Percentiles rank a stretch among this genome's conserved stretches.
phyloP scores from a whole-genome alignment of 1,284 basidiomycete species.

The Schizophyllum commune region DNA sequence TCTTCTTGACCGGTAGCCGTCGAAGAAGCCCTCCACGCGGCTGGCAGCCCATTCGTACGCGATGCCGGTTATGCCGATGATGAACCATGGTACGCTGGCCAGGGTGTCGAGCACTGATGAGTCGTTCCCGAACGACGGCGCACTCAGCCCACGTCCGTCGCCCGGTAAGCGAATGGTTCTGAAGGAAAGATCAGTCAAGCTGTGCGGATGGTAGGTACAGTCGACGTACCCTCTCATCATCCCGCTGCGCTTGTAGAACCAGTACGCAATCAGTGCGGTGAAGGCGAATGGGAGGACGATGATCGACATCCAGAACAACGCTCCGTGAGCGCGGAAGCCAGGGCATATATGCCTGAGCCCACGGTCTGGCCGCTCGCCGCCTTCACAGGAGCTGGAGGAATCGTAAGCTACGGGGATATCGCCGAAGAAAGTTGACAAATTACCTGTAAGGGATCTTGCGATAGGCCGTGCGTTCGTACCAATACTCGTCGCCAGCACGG shows the following conservation, averaged over 20 bases:
- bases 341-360: conserved; percentile 73
- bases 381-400: conserved; percentile 61
- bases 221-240: conserved; percentile 60
- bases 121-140: conserved; percentile 34
- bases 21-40: conserved; percentile 31
- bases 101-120: conserved; percentile 59
- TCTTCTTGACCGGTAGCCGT: conserved; percentile 39
- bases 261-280: conserved; percentile 69
- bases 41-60: conserved; percentile 60
- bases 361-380: conserved; percentile 65
- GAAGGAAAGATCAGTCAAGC: conserved; percentile 5
- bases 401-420: too few species aligned
- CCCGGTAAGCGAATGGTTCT: conserved; percentile 77
- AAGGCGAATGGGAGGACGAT: conserved; percentile 68
- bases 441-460: conserved; percentile 75
- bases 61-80: conserved; percentile 70
- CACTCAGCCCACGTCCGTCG: conserved; percentile 21
- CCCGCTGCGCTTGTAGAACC: conserved; percentile 69
- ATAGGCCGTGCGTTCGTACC: conserved; percentile 89
- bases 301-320: conserved; percentile 78
- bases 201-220: conserved; percentile 5
- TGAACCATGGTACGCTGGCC: conserved; percentile 82
- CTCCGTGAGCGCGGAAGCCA: conserved; percentile 61
- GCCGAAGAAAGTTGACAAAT: too few species aligned
- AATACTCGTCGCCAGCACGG: conserved; percentile 56